Evolutionary conservation across 2,329 filamentous ascomycete genomes (phyloP).

Genomic region (Penicillium sp.): DNA sequence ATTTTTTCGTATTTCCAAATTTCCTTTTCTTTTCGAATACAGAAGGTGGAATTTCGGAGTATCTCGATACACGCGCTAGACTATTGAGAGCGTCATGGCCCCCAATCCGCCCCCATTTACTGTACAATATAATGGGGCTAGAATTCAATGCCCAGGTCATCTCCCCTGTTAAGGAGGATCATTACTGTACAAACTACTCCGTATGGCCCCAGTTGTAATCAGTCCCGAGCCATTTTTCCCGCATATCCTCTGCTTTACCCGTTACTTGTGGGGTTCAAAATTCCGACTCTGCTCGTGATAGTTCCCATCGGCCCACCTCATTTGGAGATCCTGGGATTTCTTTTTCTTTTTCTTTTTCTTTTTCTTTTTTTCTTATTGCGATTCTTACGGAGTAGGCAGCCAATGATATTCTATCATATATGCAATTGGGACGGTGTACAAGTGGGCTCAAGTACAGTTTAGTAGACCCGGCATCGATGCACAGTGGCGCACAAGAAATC

Average conservation of each 20-base stretch:
- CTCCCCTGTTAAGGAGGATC: constrained; percentile 16
- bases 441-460: constrained; percentile 9
- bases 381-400: constrained; percentile 6
- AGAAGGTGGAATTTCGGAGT: not conserved
- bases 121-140: constrained; percentile 14
- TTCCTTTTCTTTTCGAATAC: not conserved
- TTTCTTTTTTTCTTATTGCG: not conserved
- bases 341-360: not conserved
- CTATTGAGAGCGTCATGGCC: constrained; percentile 14
- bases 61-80: not conserved
- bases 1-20: not conserved
- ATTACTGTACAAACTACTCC: constrained; percentile 10
- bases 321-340: constrained; percentile 15
- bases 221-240: constrained; percentile 9
- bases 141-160: constrained; percentile 9
- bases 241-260: constrained; percentile 13
- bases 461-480: constrained; percentile 3
- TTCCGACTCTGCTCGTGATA: constrained; percentile 9
- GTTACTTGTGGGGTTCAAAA: constrained; percentile 21
- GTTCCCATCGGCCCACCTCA: constrained; percentile 14
- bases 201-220: constrained; percentile 15
- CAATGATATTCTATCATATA: constrained; percentile 9
- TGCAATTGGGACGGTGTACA: constrained; percentile 6
- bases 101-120: constrained; percentile 19
- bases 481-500: constrained; percentile 12